phyloP scores from a whole-genome alignment of 2,329 filamentous ascomycete genomes.

The Colletotrichum orchidophilum region DNA sequence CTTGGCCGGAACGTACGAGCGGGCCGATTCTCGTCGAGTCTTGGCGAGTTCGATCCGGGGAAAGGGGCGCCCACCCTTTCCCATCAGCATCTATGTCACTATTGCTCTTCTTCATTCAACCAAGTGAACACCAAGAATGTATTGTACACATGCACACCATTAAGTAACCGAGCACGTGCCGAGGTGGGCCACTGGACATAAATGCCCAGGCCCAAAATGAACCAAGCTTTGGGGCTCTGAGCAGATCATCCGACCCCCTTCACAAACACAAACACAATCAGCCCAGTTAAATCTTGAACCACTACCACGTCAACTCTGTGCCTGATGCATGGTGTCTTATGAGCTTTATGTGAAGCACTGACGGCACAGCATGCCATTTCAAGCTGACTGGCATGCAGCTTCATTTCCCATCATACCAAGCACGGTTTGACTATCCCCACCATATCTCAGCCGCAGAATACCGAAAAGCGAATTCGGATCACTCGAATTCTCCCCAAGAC shows the following conservation, averaged over 20 bases:
- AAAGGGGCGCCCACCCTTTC: background rate
- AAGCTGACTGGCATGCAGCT: background rate
- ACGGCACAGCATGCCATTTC: background rate
- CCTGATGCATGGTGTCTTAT: background rate
- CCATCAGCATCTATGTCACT: background rate
- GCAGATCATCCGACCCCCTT: too few relatives aligned
- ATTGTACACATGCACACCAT: too few relatives aligned
- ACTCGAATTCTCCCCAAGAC: background rate
- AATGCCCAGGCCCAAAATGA: too few relatives aligned
- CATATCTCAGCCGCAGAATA: background rate
- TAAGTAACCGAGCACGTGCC: too few relatives aligned
- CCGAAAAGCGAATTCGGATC: background rate
- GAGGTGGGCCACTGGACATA: too few relatives aligned
- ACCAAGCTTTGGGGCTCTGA: too few relatives aligned
- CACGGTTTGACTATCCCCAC: background rate
- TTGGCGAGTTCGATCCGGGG: background rate
- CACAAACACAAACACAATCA: too few relatives aligned
- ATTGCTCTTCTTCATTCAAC: too few relatives aligned
- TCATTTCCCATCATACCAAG: background rate
- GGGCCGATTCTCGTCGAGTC: background rate
- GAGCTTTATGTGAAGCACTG: background rate
- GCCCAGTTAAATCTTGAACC: too few relatives aligned
- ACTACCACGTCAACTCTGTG: background rate
- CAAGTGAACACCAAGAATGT: too few relatives aligned
- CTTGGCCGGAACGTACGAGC: background rate